phyloP scores from a whole-genome alignment of 345 rosid species.

The Melastoma malabathricum region DNA sequence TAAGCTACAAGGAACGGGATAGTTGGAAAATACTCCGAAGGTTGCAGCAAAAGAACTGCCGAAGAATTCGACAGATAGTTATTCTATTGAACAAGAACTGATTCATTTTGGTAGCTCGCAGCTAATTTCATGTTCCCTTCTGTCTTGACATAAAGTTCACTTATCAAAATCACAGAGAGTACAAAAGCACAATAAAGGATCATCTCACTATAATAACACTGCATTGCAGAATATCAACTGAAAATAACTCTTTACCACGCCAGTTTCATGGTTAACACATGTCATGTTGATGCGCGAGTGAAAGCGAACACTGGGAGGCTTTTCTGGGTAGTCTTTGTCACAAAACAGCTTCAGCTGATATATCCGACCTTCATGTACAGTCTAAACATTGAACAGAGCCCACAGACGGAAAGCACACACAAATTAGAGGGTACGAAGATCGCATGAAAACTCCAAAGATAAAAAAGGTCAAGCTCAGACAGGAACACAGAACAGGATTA shows the following conservation, averaged over 20 bases:
- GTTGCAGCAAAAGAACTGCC: too few species aligned
- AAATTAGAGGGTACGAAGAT: not conserved
- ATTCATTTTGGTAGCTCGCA: too few species aligned
- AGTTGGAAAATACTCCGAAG: too few species aligned
- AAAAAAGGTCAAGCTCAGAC: too few species aligned
- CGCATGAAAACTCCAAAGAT: too few species aligned
- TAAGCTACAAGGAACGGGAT: too few species aligned
- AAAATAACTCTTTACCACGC: slow-evolving; percentile 47
- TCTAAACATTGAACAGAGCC: slow-evolving; percentile 20
- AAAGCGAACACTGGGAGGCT: slow-evolving; percentile 88
- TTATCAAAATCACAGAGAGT: too few species aligned
- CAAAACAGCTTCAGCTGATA: slow-evolving; percentile 97
- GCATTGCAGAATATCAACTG: not conserved
- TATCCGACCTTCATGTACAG: slow-evolving; percentile 93
- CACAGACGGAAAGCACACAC: not conserved
- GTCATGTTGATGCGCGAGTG: slow-evolving; percentile 90
- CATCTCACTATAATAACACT: not conserved
- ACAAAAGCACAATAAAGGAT: not conserved
- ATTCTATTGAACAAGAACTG: too few species aligned
- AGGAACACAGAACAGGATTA: too few species aligned
- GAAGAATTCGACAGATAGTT: too few species aligned
- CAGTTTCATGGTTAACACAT: slow-evolving; percentile 89
- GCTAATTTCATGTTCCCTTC: too few species aligned
- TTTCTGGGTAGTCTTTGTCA: slow-evolving; percentile 94
- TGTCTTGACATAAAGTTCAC: too few species aligned